These are phyloP conservation scores for Moniliella sp. DNA, from an alignment of 1,284 basidiomycete species.

Conservation along the genomic window DNA sequence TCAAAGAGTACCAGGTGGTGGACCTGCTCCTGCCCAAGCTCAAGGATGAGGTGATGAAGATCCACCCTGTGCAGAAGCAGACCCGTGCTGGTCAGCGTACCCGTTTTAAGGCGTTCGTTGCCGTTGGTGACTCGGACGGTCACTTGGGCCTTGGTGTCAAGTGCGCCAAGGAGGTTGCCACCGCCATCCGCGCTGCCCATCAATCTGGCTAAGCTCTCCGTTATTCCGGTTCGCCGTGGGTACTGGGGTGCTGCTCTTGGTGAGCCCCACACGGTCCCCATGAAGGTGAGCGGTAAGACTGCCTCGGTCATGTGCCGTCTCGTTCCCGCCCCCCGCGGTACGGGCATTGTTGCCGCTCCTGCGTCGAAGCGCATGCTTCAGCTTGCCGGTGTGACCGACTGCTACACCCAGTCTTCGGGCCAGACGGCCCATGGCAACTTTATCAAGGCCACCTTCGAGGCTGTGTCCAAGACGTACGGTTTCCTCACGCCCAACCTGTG, in stretches of 20 bases:
- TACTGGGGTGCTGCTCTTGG: slow-evolving; percentile 72
- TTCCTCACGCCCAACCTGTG: slow-evolving; percentile 96
- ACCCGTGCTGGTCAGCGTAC: slow-evolving; percentile 98
- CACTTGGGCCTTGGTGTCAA: slow-evolving; percentile 99
- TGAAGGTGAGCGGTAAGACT: slow-evolving; percentile 89
- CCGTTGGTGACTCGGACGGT: slow-evolving; percentile 81
- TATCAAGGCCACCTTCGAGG: slow-evolving; percentile 61
- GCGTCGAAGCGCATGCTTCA: slow-evolving; percentile 90
- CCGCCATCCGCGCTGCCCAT: slow-evolving; percentile 96
- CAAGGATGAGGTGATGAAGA: slow-evolving; percentile 89
- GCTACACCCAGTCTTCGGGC: slow-evolving; percentile 85
- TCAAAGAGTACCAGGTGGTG: slow-evolving; percentile 34
- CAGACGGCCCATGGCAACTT: slow-evolving; percentile 50
- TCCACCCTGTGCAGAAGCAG: slow-evolving; percentile 99
- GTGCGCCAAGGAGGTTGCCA: slow-evolving; percentile 96
- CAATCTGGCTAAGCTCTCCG: slow-evolving; percentile 81
- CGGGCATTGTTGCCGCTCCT: slow-evolving; percentile 96
- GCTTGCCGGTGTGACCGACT: slow-evolving; percentile 81
- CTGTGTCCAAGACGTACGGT: slow-evolving; percentile 86
- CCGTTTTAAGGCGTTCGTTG: slow-evolving; percentile 98
- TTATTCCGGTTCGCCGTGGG: slow-evolving; percentile 86
- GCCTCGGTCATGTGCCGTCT: slow-evolving; percentile 98
- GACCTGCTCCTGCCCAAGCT: slow-evolving; percentile 33
- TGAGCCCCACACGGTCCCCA: slow-evolving; percentile 98
- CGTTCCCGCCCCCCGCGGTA: slow-evolving; percentile 88